Conservation (phyloP, 176 grass and related monocot species). For the Lolium perenne region DNA sequence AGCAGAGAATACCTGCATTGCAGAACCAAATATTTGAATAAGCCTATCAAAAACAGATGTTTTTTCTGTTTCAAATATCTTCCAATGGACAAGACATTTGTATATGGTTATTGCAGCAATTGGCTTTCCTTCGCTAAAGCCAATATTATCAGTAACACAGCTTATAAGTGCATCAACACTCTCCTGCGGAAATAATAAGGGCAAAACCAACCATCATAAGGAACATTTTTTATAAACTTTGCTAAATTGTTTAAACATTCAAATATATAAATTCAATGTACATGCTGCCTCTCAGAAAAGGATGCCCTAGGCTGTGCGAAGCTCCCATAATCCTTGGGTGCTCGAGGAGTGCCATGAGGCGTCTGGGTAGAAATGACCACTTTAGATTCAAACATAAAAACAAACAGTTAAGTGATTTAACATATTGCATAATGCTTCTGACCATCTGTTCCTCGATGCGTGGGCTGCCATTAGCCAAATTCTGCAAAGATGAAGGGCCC, state of each 20-base stretch:
- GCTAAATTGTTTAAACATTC: conserved; percentile 29
- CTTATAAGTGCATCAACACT: conserved; percentile 79
- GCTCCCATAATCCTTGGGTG: conserved; percentile 62
- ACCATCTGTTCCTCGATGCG: conserved; percentile 67
- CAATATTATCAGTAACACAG: conserved; percentile 78
- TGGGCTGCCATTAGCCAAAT: conserved; percentile 57
- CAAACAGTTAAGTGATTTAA: conserved; percentile 39
- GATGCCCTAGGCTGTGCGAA: conserved; percentile 64
- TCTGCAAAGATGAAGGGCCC: conserved; percentile 58
- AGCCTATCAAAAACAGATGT: conserved; percentile 85
- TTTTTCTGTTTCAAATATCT: conserved; percentile 90
- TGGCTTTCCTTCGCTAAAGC: conserved; percentile 81
- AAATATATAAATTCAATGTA: conserved; percentile 47
- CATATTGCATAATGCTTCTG: conserved; percentile 40
- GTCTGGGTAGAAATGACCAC: conserved; percentile 62
- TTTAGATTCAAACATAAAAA: conserved; percentile 52
- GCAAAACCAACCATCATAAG: conserved; percentile 37
- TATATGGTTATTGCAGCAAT: conserved; percentile 88
- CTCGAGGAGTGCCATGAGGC: conserved; percentile 69
- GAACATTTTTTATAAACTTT: conserved; percentile 25
- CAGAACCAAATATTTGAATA: conserved; percentile 89
- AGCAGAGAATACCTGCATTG: conserved; percentile 70
- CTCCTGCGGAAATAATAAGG: conserved; percentile 64
- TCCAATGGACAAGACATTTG: conserved; percentile 96
- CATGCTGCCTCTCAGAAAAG: conserved; percentile 78